Evolutionary conservation across 805 yeast genomes (phyloP).

Genomic region (Saturnispora saitoi): DNA sequence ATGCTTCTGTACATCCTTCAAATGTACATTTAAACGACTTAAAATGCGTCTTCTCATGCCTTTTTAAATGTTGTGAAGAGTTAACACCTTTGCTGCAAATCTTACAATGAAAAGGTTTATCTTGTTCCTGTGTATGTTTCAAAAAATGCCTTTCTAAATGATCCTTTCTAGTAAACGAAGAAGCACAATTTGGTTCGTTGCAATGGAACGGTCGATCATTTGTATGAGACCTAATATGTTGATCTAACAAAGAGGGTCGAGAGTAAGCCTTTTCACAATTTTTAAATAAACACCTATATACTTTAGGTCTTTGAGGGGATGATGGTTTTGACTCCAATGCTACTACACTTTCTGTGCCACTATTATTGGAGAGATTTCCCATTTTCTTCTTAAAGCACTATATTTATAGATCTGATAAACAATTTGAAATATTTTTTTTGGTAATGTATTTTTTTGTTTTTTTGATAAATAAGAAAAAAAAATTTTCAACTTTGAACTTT

Average conservation of each 20-base stretch:
- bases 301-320: constrained; percentile 44
- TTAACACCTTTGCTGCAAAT: constrained; percentile 78
- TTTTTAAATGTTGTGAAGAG: constrained; percentile 66
- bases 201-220: constrained; percentile 73
- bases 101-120: constrained; percentile 65
- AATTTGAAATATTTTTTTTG: neutral
- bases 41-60: constrained; percentile 80
- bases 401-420: constrained; percentile 8
- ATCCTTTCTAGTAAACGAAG: constrained; percentile 65
- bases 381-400: neutral
- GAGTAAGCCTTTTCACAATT: constrained; percentile 72
- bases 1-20: constrained; percentile 57
- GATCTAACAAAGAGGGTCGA: constrained; percentile 74
- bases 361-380: neutral
- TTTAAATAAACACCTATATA: constrained; percentile 50
- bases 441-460: neutral
- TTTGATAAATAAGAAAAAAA: neutral
- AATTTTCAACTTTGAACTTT: constrained; percentile 9
- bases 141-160: constrained; percentile 69
- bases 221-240: constrained; percentile 73
- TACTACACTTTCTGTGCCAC: neutral
- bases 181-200: constrained; percentile 44
- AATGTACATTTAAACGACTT: constrained; percentile 52
- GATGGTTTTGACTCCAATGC: constrained; percentile 22
- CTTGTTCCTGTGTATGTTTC: constrained; percentile 45